Conservation (phyloP, 257 asterid genomes). For the Nicotiana attenuata region DNA sequence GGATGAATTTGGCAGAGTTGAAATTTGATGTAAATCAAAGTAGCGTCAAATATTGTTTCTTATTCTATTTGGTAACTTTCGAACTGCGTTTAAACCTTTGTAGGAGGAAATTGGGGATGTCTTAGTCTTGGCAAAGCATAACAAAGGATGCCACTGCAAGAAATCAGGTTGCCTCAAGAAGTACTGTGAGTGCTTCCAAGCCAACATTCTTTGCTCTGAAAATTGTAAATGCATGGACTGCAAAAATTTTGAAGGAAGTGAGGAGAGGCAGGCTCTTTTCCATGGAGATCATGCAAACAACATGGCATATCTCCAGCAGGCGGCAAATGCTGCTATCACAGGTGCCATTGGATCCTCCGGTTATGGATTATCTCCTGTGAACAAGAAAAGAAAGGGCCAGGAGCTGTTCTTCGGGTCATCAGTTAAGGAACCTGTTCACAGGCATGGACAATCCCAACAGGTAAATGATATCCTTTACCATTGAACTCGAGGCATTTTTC, state of each 20-base stretch:
- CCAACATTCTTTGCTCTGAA: constrained; percentile 89
- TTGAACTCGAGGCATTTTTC: constrained; percentile 3
- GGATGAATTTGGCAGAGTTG: background rate
- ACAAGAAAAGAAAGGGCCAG: constrained; percentile 70
- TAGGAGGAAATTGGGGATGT: constrained; percentile 71
- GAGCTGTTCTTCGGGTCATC: constrained; percentile 59
- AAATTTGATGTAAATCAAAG: background rate
- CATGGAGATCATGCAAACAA: constrained; percentile 77
- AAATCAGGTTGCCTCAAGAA: constrained; percentile 94
- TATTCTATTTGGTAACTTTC: constrained; percentile 4
- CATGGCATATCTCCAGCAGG: constrained; percentile 69
- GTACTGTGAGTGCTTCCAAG: constrained; percentile 95
- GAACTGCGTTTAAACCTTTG: constrained; percentile 10
- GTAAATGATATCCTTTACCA: constrained; percentile 33
- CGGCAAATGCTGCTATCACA: constrained; percentile 94
- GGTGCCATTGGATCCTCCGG: constrained; percentile 94
- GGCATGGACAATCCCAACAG: constrained; percentile 63
- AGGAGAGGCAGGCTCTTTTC: constrained; percentile 83
- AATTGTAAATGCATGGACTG: constrained; percentile 93
- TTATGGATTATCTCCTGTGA: constrained; percentile 74
- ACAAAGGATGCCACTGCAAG: constrained; percentile 95
- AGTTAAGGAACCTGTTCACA: constrained; percentile 45
- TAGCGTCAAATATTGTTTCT: constrained; percentile 3
- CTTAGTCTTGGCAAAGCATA: constrained; percentile 60
- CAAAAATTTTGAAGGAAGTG: constrained; percentile 90